Conservation (phyloP, 306 rosid genomes). For the Vachellia collinsii region DNA sequence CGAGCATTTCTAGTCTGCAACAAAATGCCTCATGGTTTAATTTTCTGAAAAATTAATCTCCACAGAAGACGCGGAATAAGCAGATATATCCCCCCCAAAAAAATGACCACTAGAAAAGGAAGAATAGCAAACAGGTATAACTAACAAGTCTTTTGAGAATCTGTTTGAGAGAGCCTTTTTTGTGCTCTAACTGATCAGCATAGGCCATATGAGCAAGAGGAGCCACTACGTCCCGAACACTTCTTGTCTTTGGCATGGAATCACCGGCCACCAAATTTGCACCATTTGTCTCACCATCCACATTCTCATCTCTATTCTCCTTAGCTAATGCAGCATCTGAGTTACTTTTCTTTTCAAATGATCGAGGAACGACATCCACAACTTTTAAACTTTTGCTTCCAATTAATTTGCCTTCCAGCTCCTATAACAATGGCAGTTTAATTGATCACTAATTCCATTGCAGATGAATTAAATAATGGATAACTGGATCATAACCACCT, state of each 20-base stretch:
- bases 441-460: constrained; percentile 5
- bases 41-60: constrained; percentile 12
- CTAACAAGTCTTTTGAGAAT: constrained; percentile 84
- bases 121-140: constrained; percentile 36
- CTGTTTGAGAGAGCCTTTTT: constrained; percentile 70
- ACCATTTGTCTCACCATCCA: constrained; percentile 48
- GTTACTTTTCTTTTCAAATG: constrained; percentile 61
- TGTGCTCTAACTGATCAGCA: constrained; percentile 86
- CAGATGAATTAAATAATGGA: constrained; percentile 35
- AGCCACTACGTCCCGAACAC: constrained; percentile 71
- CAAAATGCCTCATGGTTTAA: constrained; percentile 21
- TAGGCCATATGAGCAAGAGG: constrained; percentile 91
- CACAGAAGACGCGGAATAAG: constrained; percentile 11
- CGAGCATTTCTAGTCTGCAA: constrained; percentile 88
- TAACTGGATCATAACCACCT: constrained; percentile 55
- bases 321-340: constrained; percentile 25
- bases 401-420: constrained; percentile 62
- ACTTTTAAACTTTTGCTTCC: constrained; percentile 73
- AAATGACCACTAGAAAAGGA: background rate
- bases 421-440: constrained; percentile 48
- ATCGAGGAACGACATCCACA: constrained; percentile 72
- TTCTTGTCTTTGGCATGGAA: constrained; percentile 52
- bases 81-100: background rate
- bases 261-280: constrained; percentile 47
- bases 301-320: constrained; percentile 46